Percentiles rank a stretch among this genome's conserved stretches.
Evolutionary conservation across 345 rosid species (phyloP).

Genomic region (Eucalyptus decipiens): DNA sequence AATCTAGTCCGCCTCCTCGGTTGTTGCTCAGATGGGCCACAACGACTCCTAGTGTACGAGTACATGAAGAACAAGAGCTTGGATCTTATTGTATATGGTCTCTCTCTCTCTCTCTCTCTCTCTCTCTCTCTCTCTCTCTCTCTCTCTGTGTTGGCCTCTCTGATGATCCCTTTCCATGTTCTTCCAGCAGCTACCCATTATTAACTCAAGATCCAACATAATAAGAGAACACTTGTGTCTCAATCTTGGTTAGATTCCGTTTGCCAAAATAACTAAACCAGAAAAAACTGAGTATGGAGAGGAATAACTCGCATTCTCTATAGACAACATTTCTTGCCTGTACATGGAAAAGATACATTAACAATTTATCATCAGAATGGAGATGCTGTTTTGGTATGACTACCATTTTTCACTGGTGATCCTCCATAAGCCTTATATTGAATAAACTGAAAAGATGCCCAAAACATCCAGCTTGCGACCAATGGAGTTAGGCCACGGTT

Average conservation of each 20-base stretch:
- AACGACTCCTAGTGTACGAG: conserved; percentile 55
- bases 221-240: neutral
- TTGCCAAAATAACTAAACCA: neutral
- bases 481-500: neutral
- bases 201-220: neutral
- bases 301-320: neutral
- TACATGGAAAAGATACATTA: too few species aligned
- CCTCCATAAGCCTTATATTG: neutral
- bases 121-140: neutral
- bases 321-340: neutral
- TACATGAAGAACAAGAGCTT: conserved; percentile 56
- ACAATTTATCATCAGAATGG: neutral
- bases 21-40: conserved; percentile 51
- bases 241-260: neutral
- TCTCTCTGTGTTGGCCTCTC: neutral
- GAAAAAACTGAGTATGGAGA: neutral
- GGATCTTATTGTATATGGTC: conserved; percentile 48
- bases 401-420: neutral
- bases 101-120: neutral
- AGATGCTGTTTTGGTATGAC: neutral
- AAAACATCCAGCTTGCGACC: neutral
- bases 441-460: neutral
- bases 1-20: conserved; percentile 62
- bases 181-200: neutral
- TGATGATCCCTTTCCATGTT: neutral